Base-by-base conservation (phyloP, 371 early-diverging fungal species). In the Rhizopus microsporus region DNA sequence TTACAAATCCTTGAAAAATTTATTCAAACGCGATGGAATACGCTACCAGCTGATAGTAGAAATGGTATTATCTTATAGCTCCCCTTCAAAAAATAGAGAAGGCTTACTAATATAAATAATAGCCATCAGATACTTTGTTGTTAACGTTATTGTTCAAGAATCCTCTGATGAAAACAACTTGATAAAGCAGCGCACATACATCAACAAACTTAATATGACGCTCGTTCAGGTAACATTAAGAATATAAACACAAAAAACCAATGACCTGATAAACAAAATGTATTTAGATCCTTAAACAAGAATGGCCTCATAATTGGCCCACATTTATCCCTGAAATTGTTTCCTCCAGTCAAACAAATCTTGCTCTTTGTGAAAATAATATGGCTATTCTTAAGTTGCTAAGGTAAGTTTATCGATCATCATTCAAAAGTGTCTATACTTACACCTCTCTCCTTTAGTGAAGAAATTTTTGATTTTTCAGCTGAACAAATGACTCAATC, bases 291-390 rank as follows among this genome's bases (percentile, higher is more conserved):
- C 78, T 99, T 57, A 99, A 99, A 77, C 97, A 99, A 75, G 99
- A 99, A 70, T 99, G 99, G 99, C 99, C 99, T 13, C 91, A 93
- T 57, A 93, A 97, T 67, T 99, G 99, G 99, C 99, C 99, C 4
- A 86, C 86, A 15, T 99, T 99, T 72, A 98, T 99, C 60, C 91
- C 96, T 23, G 99, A 99, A 71, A 91, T 99, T 62, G 93, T 99
- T 15, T 74, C 75, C n/a, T 93, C 96, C 7, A 94, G 95, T 71
- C 88, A 92, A 68, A 87, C 92, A 7, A 95, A 91, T 60, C 83
- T 98, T 16, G 80, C 93, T 0, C 81, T 99, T 9, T 99, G 99
- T 71, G 97, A 95, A 67, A 99, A 99, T 85, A 98, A 99, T 73
- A 97, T 99, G 93, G 89, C 89, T 44, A 99, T 99, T 56, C 81